Base-by-base conservation (phyloP, 257 asterid genomes). In the Rehmannia glutinosa region DNA sequence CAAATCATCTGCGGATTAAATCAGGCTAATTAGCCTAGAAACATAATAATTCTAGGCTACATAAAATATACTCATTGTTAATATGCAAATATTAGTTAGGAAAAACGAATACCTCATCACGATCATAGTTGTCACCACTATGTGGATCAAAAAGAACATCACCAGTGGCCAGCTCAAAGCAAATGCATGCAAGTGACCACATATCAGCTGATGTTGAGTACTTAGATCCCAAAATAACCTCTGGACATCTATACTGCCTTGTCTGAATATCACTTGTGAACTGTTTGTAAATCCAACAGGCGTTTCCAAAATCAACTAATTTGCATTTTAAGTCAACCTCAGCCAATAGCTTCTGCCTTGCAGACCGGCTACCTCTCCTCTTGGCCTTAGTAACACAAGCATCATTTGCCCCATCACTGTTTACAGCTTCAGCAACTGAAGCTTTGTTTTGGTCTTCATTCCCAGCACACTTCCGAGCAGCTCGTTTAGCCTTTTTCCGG, bases 121-220 rank as follows among this genome's bases (percentile, higher is more conserved):
- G 86, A 38, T 85, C 96, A 73, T 85, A 90, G 76, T 85, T 90
- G 27, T 87, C 96, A 52, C 89, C 96, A 50, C 84, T 87, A 72
- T 90, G 96, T 68, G 96, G 96, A 79, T 90, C 97, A 68, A 87
- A 90, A 24, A 87, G 93, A 63, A 90, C 95, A 71, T 87, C 97
- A 25, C 97, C 97, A 15, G 96, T 90, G 71, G 90, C 95, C 77
- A 90, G 80, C 81, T 90, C 97, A 74, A 90, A 90, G 82, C 96
- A 90, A 75, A 90, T 90, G 81, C 96, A 87, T 51, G 95, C 96
- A 71, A 87, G 80, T 35, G 97, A 90, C 97, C 97, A 90, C 57
- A 90, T 79, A 71, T 90, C 97, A 53, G 96, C 97, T n/a, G 97
- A 67, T 32, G 95, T 90, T 27, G 96, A 85, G 77, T 90, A 90